Percentiles rank a stretch among this genome's conserved stretches.
Evolutionary conservation across 2,329 filamentous ascomycete species (phyloP).

Genomic region (Rutstroemia sp.): DNA sequence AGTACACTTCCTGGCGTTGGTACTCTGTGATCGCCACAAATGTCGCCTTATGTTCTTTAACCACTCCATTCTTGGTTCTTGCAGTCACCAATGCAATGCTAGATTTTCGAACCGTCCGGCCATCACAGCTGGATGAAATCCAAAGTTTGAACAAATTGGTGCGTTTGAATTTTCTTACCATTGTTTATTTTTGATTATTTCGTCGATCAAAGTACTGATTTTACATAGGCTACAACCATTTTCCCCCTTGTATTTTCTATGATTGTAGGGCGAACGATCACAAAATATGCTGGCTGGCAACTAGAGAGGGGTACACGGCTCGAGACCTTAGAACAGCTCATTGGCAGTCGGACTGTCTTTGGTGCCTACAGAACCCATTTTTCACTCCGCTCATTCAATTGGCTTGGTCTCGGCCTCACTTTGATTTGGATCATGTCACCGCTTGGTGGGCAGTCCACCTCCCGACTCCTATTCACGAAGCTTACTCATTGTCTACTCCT

Average conservation of each 20-base stretch:
- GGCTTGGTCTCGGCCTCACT: background rate
- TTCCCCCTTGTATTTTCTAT: background rate
- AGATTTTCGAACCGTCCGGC: too few species aligned
- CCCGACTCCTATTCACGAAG: background rate
- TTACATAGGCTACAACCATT: background rate
- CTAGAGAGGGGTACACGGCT: background rate
- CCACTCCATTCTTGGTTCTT: too few species aligned
- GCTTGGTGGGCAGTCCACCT: background rate
- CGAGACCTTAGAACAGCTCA: background rate
- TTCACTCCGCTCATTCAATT: background rate
- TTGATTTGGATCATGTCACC: background rate
- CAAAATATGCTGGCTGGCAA: background rate
- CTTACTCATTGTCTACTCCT: background rate
- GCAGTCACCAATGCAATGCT: too few species aligned
- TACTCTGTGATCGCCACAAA: too few species aligned
- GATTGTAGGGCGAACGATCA: background rate
- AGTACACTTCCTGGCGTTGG: too few species aligned
- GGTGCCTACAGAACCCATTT: background rate
- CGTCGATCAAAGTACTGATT: too few species aligned
- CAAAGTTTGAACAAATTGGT: too few species aligned
- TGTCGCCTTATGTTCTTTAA: too few species aligned
- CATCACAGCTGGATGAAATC: too few species aligned
- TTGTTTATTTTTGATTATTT: too few species aligned
- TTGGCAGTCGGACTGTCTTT: background rate
- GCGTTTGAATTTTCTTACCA: too few species aligned